Evolutionary conservation across 2,329 filamentous ascomycete species (phyloP), one percentile per base, ranked within the genome.

Genomic region (Fonsecaea erecta): DNA sequence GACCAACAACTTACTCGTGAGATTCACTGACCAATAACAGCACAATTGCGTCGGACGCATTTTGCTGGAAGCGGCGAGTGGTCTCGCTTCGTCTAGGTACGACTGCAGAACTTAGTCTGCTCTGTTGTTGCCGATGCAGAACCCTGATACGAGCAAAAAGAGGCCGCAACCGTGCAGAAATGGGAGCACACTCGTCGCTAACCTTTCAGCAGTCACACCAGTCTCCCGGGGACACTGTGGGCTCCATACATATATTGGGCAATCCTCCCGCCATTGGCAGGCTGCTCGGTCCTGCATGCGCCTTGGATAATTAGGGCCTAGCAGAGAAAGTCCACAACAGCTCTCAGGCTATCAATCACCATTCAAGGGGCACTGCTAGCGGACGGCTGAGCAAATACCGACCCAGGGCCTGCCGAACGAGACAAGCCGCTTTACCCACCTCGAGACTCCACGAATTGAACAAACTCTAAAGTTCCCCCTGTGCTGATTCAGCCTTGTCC

Each of bases 401-500:
- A 59, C 32, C 46, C 34, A 52, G 58, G 16, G 66, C 58, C 40
- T 59, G 43, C 35, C 59, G 54, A 60, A 59, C 43, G 21, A 12
- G 52, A 63, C 56, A 40, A 58, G 55, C 43, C 48, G 43, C 46
- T 48, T n/a, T 53, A 35, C 48, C 60, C 43, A 63, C 43, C 52
- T 51, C 34, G 60, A 21, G 58, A 52, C 53, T 56, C 58, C 53
- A 26, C 48, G 52, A 46, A 54, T 54, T 43, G 59, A 61, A 60
- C 58, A 60, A 64, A 64, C 56, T 62, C 67, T 66, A 66, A 65
- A 62, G 26, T 26, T 57, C 43, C 55, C 57, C 61, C 64, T 57
- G 59, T 62, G 55, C 58, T 65, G 57, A 62, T 63, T 63, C 67
- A 69, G 67, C 67, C 67, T 69, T 63, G 67, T 54, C 60, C 24